Conservation (phyloP, 2,329 filamentous ascomycete genomes). For the Ophiostoma sp. region DNA sequence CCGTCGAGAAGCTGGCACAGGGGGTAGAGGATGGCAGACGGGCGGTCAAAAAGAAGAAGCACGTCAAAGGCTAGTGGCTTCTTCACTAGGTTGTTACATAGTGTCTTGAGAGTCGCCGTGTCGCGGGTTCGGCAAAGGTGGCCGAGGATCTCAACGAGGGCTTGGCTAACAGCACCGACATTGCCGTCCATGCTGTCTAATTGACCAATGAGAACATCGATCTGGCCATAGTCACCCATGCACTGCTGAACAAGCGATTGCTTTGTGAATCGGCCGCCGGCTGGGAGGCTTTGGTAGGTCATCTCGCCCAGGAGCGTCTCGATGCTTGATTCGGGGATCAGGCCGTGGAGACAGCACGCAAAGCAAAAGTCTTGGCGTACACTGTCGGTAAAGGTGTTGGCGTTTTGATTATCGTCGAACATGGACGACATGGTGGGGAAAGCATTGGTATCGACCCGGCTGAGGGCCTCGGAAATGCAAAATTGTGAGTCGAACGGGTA, state of each 20-base stretch:
- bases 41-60: slow-evolving; percentile 67
- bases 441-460: slow-evolving; percentile 74
- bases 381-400: slow-evolving; percentile 53
- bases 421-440: slow-evolving; percentile 58
- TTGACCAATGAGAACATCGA: slow-evolving; percentile 62
- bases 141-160: slow-evolving; percentile 65
- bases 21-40: slow-evolving; percentile 63
- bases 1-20: slow-evolving; percentile 70
- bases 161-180: slow-evolving; percentile 75
- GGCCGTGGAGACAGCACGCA: slow-evolving; percentile 77
- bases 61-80: slow-evolving; percentile 69
- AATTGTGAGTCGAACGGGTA: slow-evolving; percentile 69
- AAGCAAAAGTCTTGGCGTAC: slow-evolving; percentile 74
- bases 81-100: slow-evolving; percentile 68
- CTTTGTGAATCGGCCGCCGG: slow-evolving; percentile 68
- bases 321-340: slow-evolving; percentile 74
- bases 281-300: slow-evolving; percentile 71
- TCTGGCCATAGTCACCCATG: slow-evolving; percentile 64
- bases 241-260: slow-evolving; percentile 75
- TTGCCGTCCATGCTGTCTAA: slow-evolving; percentile 90
- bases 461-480: slow-evolving; percentile 64
- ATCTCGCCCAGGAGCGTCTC: slow-evolving; percentile 77
- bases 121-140: slow-evolving; percentile 67
- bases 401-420: slow-evolving; percentile 55
- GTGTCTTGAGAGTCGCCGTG: slow-evolving; percentile 70